phyloP scores from a whole-genome alignment of 768 basidiomycete genomes.

The Mrakia blollopis region DNA sequence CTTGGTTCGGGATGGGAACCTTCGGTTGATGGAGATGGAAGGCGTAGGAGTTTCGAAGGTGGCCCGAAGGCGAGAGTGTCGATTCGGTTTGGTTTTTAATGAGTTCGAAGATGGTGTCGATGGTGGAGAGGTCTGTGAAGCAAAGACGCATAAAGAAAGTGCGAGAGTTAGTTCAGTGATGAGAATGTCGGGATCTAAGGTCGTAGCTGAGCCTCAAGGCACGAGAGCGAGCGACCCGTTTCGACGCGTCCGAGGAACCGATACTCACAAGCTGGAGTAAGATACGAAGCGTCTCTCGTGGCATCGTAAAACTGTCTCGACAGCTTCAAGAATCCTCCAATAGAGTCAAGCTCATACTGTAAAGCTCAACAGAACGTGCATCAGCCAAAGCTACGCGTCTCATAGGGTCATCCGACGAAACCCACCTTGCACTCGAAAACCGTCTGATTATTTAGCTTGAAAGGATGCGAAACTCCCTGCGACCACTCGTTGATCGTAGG shows the following conservation, averaged over 20 bases:
- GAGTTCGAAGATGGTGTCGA: constrained; percentile 21
- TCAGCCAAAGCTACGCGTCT: neutral
- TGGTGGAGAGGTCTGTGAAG: neutral
- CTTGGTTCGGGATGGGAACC: constrained; percentile 53
- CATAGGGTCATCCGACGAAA: neutral
- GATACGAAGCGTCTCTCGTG: constrained; percentile 67
- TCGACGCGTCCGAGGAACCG: neutral
- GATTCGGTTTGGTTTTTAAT: constrained; percentile 16
- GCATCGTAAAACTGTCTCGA: constrained; percentile 66
- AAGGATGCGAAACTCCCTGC: constrained; percentile 63
- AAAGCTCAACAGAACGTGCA: neutral
- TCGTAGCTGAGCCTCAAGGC: too few relatives aligned
- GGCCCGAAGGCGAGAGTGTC: neutral
- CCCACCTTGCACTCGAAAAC: constrained; percentile 78
- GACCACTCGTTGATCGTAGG: constrained; percentile 67
- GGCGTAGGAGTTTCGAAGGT: constrained; percentile 9
- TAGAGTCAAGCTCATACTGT: constrained; percentile 72
- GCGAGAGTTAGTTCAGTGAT: too few relatives aligned
- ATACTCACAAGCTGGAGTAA: constrained; percentile 62
- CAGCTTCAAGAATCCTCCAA: constrained; percentile 72
- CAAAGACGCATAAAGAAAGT: neutral
- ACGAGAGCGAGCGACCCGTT: neutral
- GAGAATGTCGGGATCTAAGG: neutral
- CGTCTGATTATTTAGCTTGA: constrained; percentile 62
- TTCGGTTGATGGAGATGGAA: constrained; percentile 1